Evolutionary conservation across 768 basidiomycete species (phyloP).

Genomic region (Lactarius indigo): DNA sequence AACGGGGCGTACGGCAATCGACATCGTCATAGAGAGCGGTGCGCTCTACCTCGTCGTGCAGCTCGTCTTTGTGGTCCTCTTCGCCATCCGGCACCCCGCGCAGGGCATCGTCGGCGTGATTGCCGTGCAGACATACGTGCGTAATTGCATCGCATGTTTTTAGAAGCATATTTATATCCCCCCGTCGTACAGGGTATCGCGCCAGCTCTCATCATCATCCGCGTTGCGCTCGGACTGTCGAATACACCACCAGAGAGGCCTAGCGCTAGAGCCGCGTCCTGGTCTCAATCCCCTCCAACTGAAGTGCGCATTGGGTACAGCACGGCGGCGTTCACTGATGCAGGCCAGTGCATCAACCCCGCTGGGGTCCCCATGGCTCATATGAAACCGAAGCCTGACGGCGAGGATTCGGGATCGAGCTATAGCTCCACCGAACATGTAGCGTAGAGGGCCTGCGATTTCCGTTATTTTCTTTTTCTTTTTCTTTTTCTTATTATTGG

Average conservation of each 20-base stretch:
- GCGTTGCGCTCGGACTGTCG: slow-evolving; percentile 15
- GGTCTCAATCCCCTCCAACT: neutral
- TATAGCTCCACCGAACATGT: neutral
- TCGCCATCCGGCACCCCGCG: slow-evolving; percentile 36
- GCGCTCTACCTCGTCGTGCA: slow-evolving; percentile 39
- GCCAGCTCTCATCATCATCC: slow-evolving; percentile 13
- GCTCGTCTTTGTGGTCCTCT: slow-evolving; percentile 39
- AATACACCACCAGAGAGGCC: neutral
- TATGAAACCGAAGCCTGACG: neutral
- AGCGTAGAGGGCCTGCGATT: neutral
- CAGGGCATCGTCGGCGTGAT: slow-evolving; percentile 37
- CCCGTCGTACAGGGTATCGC: slow-evolving; percentile 14
- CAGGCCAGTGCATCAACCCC: neutral
- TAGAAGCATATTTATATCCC: no score
- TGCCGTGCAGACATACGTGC: slow-evolving; percentile 41
- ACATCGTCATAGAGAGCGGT: slow-evolving; percentile 41
- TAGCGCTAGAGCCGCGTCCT: neutral
- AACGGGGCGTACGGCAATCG: slow-evolving; percentile 27
- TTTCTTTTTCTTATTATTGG: neutral
- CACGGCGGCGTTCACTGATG: slow-evolving; percentile 1
- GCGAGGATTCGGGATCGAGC: neutral
- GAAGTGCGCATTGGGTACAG: slow-evolving; percentile 1
- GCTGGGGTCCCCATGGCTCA: neutral
- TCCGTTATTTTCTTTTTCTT: neutral
- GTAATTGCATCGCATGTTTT: slow-evolving; percentile 11